phyloP scores from a whole-genome alignment of 768 basidiomycete species.

The Termitomyces sp. region DNA sequence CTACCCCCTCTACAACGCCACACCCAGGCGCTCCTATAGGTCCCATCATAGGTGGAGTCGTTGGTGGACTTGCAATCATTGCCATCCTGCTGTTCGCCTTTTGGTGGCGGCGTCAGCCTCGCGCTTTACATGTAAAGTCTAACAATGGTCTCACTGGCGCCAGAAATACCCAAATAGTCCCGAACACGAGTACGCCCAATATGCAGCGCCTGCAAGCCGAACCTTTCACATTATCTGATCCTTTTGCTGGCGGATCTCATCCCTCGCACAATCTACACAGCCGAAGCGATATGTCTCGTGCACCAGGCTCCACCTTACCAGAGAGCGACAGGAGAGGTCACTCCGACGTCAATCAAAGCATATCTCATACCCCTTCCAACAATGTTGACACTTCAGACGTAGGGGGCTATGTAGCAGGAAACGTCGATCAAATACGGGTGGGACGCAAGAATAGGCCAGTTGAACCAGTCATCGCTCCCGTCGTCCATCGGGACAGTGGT shows the following conservation, averaged over 20 bases:
- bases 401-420: neutral
- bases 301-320: neutral
- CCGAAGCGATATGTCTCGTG: neutral
- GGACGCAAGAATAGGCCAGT: neutral
- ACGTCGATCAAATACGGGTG: neutral
- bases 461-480: neutral
- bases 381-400: neutral
- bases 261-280: neutral
- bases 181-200: neutral
- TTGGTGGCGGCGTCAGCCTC: neutral
- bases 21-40: too few species aligned
- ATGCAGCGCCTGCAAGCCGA: neutral
- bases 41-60: slow-evolving; percentile 8
- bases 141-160: neutral
- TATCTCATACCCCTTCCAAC: neutral
- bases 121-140: neutral
- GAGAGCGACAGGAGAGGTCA: neutral
- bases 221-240: neutral
- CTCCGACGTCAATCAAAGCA: too few species aligned
- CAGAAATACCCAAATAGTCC: neutral
- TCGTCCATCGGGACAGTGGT: slow-evolving; percentile 6
- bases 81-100: neutral
- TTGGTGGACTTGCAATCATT: neutral
- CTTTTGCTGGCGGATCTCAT: neutral
- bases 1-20: neutral